These are phyloP conservation scores for Graphilbum fragrans DNA, from an alignment of 2,329 filamentous ascomycete genomes.

Conservation along the genomic window DNA sequence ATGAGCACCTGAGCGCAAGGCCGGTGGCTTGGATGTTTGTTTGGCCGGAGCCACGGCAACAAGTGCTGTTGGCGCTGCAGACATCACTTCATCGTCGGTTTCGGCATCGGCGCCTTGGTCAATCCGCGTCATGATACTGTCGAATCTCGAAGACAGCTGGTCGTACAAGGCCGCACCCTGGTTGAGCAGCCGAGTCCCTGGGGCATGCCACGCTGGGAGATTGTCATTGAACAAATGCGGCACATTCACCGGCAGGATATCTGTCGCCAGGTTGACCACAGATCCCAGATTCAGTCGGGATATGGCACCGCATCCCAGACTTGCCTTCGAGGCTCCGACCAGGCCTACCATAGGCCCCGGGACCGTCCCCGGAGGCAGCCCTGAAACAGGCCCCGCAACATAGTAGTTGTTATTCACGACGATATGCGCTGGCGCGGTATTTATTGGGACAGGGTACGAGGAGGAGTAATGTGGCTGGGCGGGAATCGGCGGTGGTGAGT, in stretches of 20 bases:
- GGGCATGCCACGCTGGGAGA: slow-evolving; percentile 27
- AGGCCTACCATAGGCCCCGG: not conserved
- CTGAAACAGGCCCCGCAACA: too few relatives aligned
- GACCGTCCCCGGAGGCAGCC: too few relatives aligned
- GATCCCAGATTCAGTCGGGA: slow-evolving; percentile 19
- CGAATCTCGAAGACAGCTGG: slow-evolving; percentile 48
- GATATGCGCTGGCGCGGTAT: too few relatives aligned
- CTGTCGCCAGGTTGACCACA: slow-evolving; percentile 28
- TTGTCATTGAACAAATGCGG: slow-evolving; percentile 29
- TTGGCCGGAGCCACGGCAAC: too few relatives aligned
- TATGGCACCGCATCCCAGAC: not conserved
- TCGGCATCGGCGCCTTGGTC: slow-evolving; percentile 47
- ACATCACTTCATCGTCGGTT: slow-evolving; percentile 24
- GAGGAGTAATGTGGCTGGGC: too few relatives aligned
- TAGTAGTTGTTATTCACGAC: too few relatives aligned
- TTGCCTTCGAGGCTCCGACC: not conserved
- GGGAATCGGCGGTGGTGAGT: too few relatives aligned
- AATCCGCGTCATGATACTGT: slow-evolving; percentile 59
- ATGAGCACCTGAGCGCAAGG: slow-evolving; percentile 18
- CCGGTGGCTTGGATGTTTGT: not conserved
- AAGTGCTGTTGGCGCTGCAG: not conserved
- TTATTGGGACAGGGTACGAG: too few relatives aligned
- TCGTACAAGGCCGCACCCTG: slow-evolving; percentile 40
- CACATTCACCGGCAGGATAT: slow-evolving; percentile 23
- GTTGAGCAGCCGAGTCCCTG: slow-evolving; percentile 29